Evolutionary conservation across 768 basidiomycete genomes (phyloP).

Genomic region (Antrodiella citrinella): DNA sequence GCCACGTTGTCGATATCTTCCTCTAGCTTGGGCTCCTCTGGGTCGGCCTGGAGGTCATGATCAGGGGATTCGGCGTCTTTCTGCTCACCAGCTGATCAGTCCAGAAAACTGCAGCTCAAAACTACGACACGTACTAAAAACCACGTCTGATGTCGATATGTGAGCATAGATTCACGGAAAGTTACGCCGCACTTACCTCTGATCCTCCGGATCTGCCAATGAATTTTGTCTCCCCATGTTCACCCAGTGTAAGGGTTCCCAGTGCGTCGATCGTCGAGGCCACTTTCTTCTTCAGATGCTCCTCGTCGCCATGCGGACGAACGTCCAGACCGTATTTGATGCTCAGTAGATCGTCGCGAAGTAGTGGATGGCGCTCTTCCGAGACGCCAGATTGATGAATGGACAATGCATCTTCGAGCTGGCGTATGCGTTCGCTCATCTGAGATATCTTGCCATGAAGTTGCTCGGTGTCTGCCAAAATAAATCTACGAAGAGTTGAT

Average conservation of each 20-base stretch:
- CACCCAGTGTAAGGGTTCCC: constrained; percentile 65
- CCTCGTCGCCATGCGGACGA: constrained; percentile 28
- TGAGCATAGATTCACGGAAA: background rate
- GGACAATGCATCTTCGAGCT: constrained; percentile 60
- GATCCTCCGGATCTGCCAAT: constrained; percentile 71
- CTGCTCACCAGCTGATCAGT: too few relatives aligned
- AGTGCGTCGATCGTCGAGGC: constrained; percentile 40
- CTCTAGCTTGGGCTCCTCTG: constrained; percentile 13
- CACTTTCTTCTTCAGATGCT: constrained; percentile 19
- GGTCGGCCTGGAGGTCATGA: background rate
- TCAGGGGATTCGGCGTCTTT: too few relatives aligned
- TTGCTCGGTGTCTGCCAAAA: constrained; percentile 58
- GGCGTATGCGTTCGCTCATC: constrained; percentile 61
- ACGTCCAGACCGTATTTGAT: constrained; percentile 53
- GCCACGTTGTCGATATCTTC: constrained; percentile 17
- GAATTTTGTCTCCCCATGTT: constrained; percentile 60
- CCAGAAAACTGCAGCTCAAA: too few relatives aligned
- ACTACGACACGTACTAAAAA: constrained; percentile 7
- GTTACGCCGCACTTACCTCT: constrained; percentile 30
- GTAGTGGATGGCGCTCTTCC: constrained; percentile 48
- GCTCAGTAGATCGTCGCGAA: constrained; percentile 45
- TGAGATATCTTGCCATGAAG: constrained; percentile 58
- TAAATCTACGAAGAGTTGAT: constrained; percentile 48
- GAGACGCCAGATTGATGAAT: constrained; percentile 51
- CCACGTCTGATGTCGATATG: constrained; percentile 17